Percentiles rank a stretch among this genome's conserved stretches.
These are phyloP conservation scores for Pholiota molesta DNA, from an alignment of 768 basidiomycete genomes.

Conservation along the genomic window DNA sequence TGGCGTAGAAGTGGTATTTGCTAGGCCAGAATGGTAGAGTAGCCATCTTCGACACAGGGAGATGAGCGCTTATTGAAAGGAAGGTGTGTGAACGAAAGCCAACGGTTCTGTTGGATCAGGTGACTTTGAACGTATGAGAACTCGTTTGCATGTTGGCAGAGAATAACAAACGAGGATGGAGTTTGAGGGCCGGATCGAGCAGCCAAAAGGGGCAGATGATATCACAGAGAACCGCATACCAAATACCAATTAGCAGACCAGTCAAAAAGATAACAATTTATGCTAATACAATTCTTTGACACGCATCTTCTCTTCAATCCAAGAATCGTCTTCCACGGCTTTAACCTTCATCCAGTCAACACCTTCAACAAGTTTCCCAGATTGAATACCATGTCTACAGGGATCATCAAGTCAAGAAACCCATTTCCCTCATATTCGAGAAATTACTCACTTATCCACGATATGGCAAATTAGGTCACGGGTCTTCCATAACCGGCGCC, in stretches of 20 bases:
- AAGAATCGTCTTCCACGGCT: neutral
- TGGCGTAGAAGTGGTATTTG: constrained; percentile 48
- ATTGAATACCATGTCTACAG: neutral
- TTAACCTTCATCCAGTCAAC: constrained; percentile 2
- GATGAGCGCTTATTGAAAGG: no score
- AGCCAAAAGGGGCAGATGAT: no score
- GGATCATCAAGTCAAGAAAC: neutral
- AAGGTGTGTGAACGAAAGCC: no score
- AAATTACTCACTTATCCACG: neutral
- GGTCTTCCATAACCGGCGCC: neutral
- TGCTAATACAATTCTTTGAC: neutral
- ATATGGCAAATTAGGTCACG: neutral
- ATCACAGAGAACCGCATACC: no score
- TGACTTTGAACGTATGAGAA: no score
- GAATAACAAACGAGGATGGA: no score
- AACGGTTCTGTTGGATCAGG: no score
- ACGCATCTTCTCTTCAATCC: neutral
- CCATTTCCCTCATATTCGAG: neutral
- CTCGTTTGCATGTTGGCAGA: no score
- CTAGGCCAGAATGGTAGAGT: constrained; percentile 39
- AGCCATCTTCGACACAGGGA: constrained; percentile 30
- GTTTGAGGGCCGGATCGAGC: no score
- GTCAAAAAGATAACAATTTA: neutral
- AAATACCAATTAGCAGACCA: no score
- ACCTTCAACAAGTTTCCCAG: neutral